Evolutionary conservation across 306 rosid genomes (phyloP).

Genomic region (Sphenostylis stenocarpa): DNA sequence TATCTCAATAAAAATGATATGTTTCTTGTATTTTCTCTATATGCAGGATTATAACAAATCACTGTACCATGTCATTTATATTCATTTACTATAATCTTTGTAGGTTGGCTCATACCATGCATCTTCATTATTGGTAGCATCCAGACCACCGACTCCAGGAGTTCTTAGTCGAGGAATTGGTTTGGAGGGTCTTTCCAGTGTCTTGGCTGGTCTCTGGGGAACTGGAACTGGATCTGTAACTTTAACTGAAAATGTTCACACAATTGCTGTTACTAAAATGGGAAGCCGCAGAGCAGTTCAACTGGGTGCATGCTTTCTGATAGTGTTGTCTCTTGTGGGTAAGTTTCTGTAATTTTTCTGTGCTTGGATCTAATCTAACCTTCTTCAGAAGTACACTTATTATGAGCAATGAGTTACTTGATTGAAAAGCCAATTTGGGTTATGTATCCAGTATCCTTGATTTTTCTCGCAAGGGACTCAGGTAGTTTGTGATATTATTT

Average conservation of each 20-base stretch:
- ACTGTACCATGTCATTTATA: conserved; percentile 26
- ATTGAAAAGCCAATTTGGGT: conserved; percentile 14
- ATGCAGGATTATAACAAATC: conserved; percentile 20
- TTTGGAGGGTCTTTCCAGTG: conserved; percentile 87
- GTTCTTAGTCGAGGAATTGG: conserved; percentile 96
- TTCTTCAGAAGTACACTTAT: neutral
- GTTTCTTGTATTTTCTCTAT: neutral
- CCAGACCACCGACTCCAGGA: conserved; percentile 95
- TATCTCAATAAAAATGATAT: conserved; percentile 1
- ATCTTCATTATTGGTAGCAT: conserved; percentile 91
- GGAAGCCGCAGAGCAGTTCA: conserved; percentile 98
- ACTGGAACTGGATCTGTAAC: conserved; percentile 94
- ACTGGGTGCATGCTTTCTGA: conserved; percentile 82
- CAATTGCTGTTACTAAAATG: conserved; percentile 98
- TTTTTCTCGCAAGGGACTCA: neutral
- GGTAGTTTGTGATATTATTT: neutral
- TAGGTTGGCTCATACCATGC: conserved; percentile 99
- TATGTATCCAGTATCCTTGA: neutral
- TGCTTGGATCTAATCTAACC: conserved; percentile 17
- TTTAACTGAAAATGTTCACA: conserved; percentile 92
- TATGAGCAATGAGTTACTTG: neutral
- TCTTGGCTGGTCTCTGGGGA: conserved; percentile 99
- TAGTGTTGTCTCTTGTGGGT: conserved; percentile 89
- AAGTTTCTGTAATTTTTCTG: conserved; percentile 36
- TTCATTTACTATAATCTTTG: conserved; percentile 43